Base-by-base conservation (phyloP, 352 stramenopile genomes). In the Pythium coloratum region DNA sequence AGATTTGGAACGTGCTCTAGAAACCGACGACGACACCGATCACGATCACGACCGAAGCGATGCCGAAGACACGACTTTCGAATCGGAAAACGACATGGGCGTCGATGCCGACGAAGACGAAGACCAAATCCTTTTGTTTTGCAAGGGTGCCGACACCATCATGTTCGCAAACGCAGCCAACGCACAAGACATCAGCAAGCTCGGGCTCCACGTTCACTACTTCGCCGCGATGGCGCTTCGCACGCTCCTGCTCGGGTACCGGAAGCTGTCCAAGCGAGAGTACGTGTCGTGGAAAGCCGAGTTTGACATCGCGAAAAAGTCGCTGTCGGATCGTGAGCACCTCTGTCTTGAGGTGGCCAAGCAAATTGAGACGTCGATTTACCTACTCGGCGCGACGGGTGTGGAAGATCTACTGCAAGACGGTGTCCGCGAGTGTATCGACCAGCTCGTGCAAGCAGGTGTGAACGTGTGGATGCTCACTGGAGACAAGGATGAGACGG, bases 381-480 rank as follows among this genome's bases (percentile, higher is more conserved):
- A 94, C 9, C 80, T 99, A 34, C 75, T 99, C 3, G 97, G 97
- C 20, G 96, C 96, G 18, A 99, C 96, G 1, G 97, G 95, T 0
- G 98, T 99, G 26, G 97, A 99, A 84, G 97, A 99, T 72, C 80
- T 97, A 62, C 80, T 99, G 4, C 97, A 99, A 76, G 91, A 98
- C 44, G 95, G 96, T 14, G 97, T 99, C 1, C 86, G 90, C 40
- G 92, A 99, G 61, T 98, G 95, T 34, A 98, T 99, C 71, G 80
- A 96, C 6, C 96, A 96, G 18, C 80, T 99, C 5, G 91, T 80
- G 13, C 90, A 97, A 18, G 98, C 97, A 38, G 97, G 97, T 0
- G 98, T 99, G 46, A 99, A 99, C 67, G 90, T 99, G 26, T 99
- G 97, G 97, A 98, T 99, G 72, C 87, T 99, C 7, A 99, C 98